Conservation (phyloP, 176 grass and related monocot species). For the Oryza meyeriana region DNA sequence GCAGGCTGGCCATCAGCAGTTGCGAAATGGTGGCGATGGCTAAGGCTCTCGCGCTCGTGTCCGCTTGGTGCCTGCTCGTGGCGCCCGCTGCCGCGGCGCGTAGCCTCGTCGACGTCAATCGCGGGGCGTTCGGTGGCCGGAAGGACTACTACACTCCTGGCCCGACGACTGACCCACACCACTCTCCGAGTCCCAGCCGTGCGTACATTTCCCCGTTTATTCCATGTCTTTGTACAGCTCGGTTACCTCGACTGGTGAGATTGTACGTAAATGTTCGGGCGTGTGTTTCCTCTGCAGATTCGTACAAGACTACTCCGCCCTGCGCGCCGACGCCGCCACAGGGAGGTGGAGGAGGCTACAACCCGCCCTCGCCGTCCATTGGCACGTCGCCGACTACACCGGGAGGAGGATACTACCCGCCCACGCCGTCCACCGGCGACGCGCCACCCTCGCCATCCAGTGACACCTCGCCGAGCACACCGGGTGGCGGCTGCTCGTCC, state of each 20-base stretch:
- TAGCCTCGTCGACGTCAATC: background rate
- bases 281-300: background rate
- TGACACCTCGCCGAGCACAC: background rate
- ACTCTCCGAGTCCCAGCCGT: background rate
- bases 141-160: conserved; percentile 35
- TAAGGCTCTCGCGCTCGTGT: background rate
- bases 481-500: background rate
- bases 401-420: conserved; percentile 4
- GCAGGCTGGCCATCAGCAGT: background rate
- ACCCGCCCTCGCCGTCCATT: background rate
- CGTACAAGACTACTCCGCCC: background rate
- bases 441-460: background rate
- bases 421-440: background rate
- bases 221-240: background rate
- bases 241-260: background rate
- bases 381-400: conserved; percentile 6
- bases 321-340: conserved; percentile 23
- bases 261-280: background rate
- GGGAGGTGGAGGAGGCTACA: conserved; percentile 11
- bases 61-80: conserved; percentile 25
- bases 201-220: background rate
- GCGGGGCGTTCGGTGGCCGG: conserved; percentile 15
- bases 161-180: background rate
- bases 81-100: conserved; percentile 6
- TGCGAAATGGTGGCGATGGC: conserved; percentile 10